A percentile compares a stretch with the other conserved stretches of the same genome.
Conservation (phyloP, 2,329 filamentous ascomycete species). For the Colletotrichum karsti region DNA sequence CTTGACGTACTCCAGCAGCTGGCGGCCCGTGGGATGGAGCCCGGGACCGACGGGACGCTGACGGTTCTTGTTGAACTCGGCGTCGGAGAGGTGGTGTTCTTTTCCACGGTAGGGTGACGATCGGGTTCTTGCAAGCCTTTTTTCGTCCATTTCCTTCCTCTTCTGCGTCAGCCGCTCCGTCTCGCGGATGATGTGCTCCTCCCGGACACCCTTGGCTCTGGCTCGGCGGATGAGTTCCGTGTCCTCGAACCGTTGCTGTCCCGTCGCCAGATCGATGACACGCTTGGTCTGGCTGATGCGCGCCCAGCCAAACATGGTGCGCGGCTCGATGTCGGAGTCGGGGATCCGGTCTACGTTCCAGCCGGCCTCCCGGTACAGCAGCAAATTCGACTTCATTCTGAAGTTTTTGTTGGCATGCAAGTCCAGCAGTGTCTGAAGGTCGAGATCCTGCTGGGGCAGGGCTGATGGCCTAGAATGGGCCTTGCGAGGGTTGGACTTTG, state of each 20-base stretch:
- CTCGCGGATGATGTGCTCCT: background rate
- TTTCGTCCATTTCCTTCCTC: constrained; percentile 26
- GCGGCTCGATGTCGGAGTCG: constrained; percentile 38
- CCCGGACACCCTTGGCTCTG: background rate
- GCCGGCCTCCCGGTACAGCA: constrained; percentile 38
- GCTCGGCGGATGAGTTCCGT: background rate
- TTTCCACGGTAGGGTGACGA: background rate
- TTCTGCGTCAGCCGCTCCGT: constrained; percentile 31
- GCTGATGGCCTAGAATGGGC: background rate
- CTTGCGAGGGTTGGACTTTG: background rate
- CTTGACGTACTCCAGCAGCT: constrained; percentile 35
- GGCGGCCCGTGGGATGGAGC: background rate
- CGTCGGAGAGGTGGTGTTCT: background rate
- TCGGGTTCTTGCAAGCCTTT: background rate
- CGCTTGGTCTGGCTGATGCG: constrained; percentile 38
- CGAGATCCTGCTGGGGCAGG: background rate
- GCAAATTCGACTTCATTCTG: constrained; percentile 41
- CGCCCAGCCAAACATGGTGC: constrained; percentile 35
- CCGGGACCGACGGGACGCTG: no score
- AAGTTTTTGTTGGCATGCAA: constrained; percentile 38
- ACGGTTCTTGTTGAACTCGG: constrained; percentile 25
- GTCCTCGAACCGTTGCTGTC: constrained; percentile 36
- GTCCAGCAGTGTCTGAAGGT: background rate
- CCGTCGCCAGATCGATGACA: constrained; percentile 36
- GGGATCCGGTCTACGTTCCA: constrained; percentile 47